Evolutionary conservation across 129 eudicot genomes (phyloP).

Genomic region (Ambrosia artemisiifolia): DNA sequence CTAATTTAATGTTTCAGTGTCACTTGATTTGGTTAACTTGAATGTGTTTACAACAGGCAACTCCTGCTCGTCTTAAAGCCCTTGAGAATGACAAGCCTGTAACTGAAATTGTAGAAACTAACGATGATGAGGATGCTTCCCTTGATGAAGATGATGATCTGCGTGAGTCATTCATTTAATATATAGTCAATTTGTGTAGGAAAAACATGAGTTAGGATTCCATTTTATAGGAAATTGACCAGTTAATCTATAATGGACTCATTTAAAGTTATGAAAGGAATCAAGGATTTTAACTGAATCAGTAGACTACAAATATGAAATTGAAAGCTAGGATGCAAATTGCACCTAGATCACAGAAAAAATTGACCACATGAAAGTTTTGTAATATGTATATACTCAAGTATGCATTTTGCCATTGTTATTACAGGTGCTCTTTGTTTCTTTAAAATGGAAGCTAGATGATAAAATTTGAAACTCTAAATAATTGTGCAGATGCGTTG

Average conservation of each 20-base stretch:
- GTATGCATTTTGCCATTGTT: too few species aligned
- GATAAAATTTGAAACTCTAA: too few species aligned
- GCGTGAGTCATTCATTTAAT: conserved; percentile 27
- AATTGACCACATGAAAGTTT: too few species aligned
- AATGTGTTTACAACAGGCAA: conserved; percentile 59
- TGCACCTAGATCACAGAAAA: too few species aligned
- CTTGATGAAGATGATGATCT: conserved; percentile 89
- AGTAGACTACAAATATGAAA: too few species aligned
- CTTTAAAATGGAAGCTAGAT: too few species aligned
- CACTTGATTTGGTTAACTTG: background rate
- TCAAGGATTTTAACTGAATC: too few species aligned
- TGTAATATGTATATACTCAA: too few species aligned
- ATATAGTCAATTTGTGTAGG: background rate
- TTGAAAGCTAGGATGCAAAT: too few species aligned
- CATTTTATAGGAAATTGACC: background rate
- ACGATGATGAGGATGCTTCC: conserved; percentile 90
- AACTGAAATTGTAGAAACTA: conserved; percentile 49
- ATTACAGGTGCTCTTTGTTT: too few species aligned
- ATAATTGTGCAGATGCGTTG: too few species aligned
- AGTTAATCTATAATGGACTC: background rate
- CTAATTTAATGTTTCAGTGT: background rate
- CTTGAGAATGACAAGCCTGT: conserved; percentile 89
- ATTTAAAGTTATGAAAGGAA: too few species aligned
- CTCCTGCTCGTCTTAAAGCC: conserved; percentile 93
- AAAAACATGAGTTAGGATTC: background rate